phyloP scores from a whole-genome alignment of 345 rosid genomes.

The Camelina sativa region DNA sequence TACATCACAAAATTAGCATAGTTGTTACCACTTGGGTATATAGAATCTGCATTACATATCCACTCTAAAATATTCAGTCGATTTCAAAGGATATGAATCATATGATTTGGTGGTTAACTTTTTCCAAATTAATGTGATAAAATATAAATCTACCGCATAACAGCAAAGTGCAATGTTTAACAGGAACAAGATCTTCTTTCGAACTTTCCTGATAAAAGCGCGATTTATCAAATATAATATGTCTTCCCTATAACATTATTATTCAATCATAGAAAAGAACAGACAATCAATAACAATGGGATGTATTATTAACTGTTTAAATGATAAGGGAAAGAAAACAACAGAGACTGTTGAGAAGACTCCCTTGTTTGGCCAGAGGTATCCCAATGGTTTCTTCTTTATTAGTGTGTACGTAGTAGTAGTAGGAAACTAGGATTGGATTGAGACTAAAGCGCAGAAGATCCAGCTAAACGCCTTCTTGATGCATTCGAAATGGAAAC shows the following conservation, averaged over 20 bases:
- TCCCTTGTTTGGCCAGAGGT: constrained; percentile 33
- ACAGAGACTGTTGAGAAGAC: neutral
- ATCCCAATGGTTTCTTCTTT: constrained; percentile 16
- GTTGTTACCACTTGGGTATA: too few species aligned
- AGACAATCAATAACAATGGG: constrained; percentile 2
- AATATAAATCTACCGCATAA: neutral
- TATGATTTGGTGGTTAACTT: neutral
- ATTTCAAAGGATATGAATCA: neutral
- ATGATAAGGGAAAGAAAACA: neutral
- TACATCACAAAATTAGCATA: too few species aligned
- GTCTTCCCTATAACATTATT: neutral
- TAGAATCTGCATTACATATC: too few species aligned
- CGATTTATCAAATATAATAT: neutral
- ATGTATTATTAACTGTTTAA: constrained; percentile 8
- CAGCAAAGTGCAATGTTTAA: neutral
- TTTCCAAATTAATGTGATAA: neutral
- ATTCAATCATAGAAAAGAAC: neutral
- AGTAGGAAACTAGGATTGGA: neutral
- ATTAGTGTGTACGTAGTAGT: constrained; percentile 3
- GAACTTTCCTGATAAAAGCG: neutral
- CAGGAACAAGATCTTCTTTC: neutral
- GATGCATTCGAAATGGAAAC: constrained; percentile 87
- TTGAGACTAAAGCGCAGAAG: constrained; percentile 50
- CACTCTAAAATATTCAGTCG: neutral
- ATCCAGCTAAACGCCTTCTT: constrained; percentile 82